Evolutionary conservation across 2,329 filamentous ascomycete species (phyloP), one percentile per base, ranked within the genome.

Genomic region (Epichloe sibirici): DNA sequence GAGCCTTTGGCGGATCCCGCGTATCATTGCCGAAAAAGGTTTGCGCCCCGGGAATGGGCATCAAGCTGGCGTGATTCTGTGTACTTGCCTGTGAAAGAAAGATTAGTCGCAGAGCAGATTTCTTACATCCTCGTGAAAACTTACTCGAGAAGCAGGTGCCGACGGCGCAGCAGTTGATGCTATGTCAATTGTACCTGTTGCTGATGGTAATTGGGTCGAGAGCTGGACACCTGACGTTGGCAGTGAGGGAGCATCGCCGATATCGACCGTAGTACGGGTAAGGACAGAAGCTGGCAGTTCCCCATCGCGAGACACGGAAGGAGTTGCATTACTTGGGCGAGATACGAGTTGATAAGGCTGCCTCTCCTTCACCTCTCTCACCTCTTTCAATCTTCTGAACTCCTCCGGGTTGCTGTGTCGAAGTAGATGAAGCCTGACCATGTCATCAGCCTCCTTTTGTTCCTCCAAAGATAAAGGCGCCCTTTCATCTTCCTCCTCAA

Each of bases 401-500:
- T 63, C 63, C 9, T 55, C 60, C 1, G 68, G 69, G 31, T 72
- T 59, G 3, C 57, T 62, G 42, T 56, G n/a, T 2, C 68, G 64
- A 31, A 71, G 60, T 3, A 57, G 56, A 40, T 69, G 65, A 54
- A 67, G 34, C n/a, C 62, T 59, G 21, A 67, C 59, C 57, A 68
- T 57, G n/a, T 59, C 56, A 17, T 77, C 71, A 0, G 80, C 79
- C 45, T 82, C 77, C 44, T 68, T 69, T 9, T 72, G 64, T 56
- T 90, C 85, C 49, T 85, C 80, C 0, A 72, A 70, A 0, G 81
- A 82, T 23, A 90, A 65, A 17, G 60, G 59, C 1, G 61, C 62
- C 12, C 74, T 74, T 48, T 82, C 69, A 53, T 86, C 83, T 57
- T 90, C 83, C 57, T 80, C 75, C 57, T 86, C 82, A 57, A 89